phyloP scores from a whole-genome alignment of 2,329 filamentous ascomycete species.

The Aspergillus ochraceoroseus region DNA sequence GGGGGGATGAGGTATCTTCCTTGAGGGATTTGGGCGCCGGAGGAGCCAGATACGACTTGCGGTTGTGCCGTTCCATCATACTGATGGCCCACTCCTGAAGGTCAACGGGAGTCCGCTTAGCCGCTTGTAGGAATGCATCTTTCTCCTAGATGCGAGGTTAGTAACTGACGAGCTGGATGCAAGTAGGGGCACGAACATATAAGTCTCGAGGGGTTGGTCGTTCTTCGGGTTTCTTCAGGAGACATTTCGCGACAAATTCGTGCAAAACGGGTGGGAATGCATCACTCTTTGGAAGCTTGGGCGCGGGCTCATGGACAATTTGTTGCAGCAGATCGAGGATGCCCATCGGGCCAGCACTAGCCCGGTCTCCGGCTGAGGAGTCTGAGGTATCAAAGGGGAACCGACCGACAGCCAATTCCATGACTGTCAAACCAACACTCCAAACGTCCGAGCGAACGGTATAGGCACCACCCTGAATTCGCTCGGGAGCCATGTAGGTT shows the following conservation, averaged over 20 bases:
- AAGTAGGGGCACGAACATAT: conserved; percentile 58
- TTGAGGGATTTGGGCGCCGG: conserved; percentile 73
- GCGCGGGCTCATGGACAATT: conserved; percentile 93
- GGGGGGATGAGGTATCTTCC: conserved; percentile 40
- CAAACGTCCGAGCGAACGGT: conserved; percentile 98
- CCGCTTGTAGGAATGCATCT: conserved; percentile 91
- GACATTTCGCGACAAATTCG: conserved; percentile 94
- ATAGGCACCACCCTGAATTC: conserved; percentile 94
- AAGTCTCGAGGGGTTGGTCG: conserved; percentile 90
- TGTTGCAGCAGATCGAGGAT: conserved; percentile 94
- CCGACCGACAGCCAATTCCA: conserved; percentile 96
- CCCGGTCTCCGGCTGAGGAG: conserved; percentile 65
- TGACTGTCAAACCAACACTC: conserved; percentile 92
- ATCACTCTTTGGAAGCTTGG: conserved; percentile 90
- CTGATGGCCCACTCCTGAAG: conserved; percentile 88
- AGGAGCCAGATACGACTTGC: conserved; percentile 86
- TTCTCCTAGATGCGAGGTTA: conserved; percentile 59
- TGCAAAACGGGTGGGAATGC: conserved; percentile 93
- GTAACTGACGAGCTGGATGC: conserved; percentile 5
- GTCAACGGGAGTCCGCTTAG: conserved; percentile 92
- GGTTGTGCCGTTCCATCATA: conserved; percentile 91
- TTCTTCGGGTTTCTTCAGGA: conserved; percentile 82
- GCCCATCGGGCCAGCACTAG: conserved; percentile 71
- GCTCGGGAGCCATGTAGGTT: conserved; percentile 98
- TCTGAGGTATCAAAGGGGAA: conserved; percentile 88